Conservation (phyloP, 2,329 filamentous ascomycete genomes). For the Cytospora mali region DNA sequence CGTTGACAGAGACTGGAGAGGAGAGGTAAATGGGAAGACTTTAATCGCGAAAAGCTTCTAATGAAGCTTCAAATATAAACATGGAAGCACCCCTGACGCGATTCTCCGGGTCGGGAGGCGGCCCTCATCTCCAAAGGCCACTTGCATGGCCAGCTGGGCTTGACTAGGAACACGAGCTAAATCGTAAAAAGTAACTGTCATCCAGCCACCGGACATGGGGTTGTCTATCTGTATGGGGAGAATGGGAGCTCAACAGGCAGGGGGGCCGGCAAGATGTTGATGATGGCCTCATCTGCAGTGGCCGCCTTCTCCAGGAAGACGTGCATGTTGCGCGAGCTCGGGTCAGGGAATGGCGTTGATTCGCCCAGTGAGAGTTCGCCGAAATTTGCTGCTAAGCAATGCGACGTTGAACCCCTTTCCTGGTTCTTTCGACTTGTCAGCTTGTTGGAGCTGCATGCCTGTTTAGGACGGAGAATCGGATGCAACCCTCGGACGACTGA, state of each 20-base stretch:
- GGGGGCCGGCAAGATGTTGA: conserved; percentile 12
- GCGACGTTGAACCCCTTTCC: not conserved
- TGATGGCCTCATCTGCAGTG: conserved; percentile 24
- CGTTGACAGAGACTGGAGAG: conserved; percentile 16
- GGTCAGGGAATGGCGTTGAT: conserved; percentile 5
- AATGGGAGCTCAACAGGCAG: conserved; percentile 1
- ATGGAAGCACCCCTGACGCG: conserved; percentile 9
- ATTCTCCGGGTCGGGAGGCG: conserved; percentile 1
- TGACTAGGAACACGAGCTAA: conserved; percentile 8
- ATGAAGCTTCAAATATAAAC: conserved; percentile 17
- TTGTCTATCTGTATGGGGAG: conserved; percentile 7
- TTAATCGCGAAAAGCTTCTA: no score
- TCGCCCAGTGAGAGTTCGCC: conserved; percentile 9
- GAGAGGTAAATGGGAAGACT: not conserved
- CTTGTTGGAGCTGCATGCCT: conserved; percentile 17
- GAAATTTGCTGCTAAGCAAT: conserved; percentile 9
- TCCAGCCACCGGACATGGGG: conserved; percentile 19
- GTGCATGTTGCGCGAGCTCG: conserved; percentile 13
- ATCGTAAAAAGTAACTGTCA: conserved; percentile 7
- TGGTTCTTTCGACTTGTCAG: not conserved
- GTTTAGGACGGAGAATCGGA: conserved; percentile 7
- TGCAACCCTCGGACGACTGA: conserved; percentile 8
- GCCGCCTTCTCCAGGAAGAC: conserved; percentile 1
- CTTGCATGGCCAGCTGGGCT: not conserved
- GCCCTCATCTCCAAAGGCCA: not conserved